Conservation (phyloP, 768 basidiomycete genomes). For the Dacryopinax spathularia region DNA sequence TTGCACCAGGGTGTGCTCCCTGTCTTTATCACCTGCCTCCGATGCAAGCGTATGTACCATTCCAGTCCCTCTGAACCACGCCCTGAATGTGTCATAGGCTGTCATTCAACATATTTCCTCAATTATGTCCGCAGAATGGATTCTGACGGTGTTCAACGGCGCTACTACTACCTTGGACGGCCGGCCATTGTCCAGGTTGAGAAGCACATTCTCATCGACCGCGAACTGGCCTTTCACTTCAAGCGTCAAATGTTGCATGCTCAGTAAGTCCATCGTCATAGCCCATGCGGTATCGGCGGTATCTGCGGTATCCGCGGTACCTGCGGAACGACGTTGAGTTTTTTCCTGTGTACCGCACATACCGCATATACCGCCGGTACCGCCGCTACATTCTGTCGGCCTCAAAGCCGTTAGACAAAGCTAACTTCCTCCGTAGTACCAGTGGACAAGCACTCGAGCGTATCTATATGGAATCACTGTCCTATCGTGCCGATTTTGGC, state of each 20-base stretch:
- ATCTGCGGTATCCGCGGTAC: no score
- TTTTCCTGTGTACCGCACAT: neutral
- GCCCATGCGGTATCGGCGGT: neutral
- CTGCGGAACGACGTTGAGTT: no score
- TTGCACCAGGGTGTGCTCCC: neutral
- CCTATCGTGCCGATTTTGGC: neutral
- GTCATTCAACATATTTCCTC: neutral
- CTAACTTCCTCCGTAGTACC: no score
- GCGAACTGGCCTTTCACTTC: neutral
- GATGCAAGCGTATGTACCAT: neutral
- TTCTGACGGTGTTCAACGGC: neutral
- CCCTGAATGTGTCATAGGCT: neutral
- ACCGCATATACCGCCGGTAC: no score
- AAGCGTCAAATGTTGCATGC: neutral
- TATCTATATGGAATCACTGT: neutral
- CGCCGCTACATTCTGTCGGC: no score
- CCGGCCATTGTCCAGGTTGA: neutral
- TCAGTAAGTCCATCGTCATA: neutral
- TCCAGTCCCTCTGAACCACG: neutral
- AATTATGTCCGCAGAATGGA: neutral
- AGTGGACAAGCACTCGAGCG: no score
- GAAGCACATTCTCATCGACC: neutral
- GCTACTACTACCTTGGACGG: neutral
- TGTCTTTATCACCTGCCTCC: neutral
- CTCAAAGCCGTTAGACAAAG: no score